Base-by-base conservation (phyloP, 2,329 filamentous ascomycete species). In the Tolypocladium album region DNA sequence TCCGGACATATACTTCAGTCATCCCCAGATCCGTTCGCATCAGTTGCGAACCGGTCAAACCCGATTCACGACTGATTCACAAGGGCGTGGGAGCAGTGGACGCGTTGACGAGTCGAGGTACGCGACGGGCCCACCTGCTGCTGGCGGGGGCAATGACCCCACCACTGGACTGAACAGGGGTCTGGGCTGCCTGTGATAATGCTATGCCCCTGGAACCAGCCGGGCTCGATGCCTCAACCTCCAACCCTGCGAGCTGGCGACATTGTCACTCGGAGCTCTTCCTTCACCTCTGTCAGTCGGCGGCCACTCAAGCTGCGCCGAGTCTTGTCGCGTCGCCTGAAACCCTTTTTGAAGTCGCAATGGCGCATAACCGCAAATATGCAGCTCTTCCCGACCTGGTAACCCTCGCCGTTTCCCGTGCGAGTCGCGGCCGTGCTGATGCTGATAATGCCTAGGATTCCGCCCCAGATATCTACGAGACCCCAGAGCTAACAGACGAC, bases 391-490 rank as follows among this genome's bases (percentile, higher is more conserved):
- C 89, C 60, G 90, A 93, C 72, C 76, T 94, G 72, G 90, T 92
- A 77, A 77, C 73, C 63, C 59, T 47, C 58, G 38, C 40, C 47
- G 56, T 36, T 62, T 64, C 60, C 27, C 61, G 13, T 8, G 2
- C 31, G 11, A n/a, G 31, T 50, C 27, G 20, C 42, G 34, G 39
- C 42, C 62, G 64, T 61, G 59, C 57, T 58, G 61, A 57, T 40
- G 45, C 67, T 71, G 63, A 71, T 64, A 34, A 58, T 55, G 27
- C 31, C 58, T 66, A 95, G 89, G 92, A 97, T 76, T 89, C 88
- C 59, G 92, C 92, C 36, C 92, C 92, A 65, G 94, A 97, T 70
- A 90, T 96, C 68, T 97, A 97, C 79, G 93, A 97, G 76, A 97
- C 94, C 20, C 92, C 93, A 65, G 92, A 96, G 60, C 79, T 97